Evolutionary conservation across 768 basidiomycete genomes (phyloP).

Genomic region (Rubroboletus pulcherrimus): DNA sequence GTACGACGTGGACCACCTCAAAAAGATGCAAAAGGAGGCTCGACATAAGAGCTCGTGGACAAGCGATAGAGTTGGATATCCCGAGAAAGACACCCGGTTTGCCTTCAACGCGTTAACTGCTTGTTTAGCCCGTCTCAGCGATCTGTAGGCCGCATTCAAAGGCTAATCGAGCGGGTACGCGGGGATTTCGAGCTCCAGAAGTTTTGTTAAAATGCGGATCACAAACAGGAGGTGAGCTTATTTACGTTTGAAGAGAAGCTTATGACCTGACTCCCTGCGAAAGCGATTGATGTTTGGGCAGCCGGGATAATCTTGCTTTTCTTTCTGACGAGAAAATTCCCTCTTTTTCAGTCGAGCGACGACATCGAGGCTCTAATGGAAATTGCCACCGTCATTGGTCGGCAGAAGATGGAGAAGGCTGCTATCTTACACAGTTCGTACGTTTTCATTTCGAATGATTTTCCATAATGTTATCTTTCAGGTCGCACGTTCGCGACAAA

Average conservation of each 20-base stretch:
- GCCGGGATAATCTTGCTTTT: conserved; percentile 90
- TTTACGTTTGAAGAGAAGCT: background rate
- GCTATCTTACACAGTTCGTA: conserved; percentile 85
- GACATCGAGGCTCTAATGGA: conserved; percentile 97
- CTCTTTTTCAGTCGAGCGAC: conserved; percentile 89
- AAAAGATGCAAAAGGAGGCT: conserved; percentile 57
- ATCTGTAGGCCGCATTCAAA: conserved; percentile 68
- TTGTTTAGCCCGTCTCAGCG: background rate
- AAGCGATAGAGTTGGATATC: conserved; percentile 75
- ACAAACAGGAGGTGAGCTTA: conserved; percentile 80
- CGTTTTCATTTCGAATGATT: background rate
- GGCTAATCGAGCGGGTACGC: conserved; percentile 93
- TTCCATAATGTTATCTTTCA: conserved; percentile 30
- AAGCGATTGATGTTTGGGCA: conserved; percentile 97
- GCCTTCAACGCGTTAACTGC: conserved; percentile 3
- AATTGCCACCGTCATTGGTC: conserved; percentile 83
- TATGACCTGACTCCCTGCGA: conserved; percentile 6
- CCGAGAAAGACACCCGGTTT: conserved; percentile 70
- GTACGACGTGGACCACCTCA: conserved; percentile 47
- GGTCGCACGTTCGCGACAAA: conserved; percentile 92
- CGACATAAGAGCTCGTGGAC: conserved; percentile 48
- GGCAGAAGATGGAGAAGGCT: conserved; percentile 74
- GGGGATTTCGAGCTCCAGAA: conserved; percentile 96
- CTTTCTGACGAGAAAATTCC: conserved; percentile 90
- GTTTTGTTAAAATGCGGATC: conserved; percentile 92